Conservation (phyloP, 495 filamentous ascomycete species). For the Neurospora cerealis region DNA sequence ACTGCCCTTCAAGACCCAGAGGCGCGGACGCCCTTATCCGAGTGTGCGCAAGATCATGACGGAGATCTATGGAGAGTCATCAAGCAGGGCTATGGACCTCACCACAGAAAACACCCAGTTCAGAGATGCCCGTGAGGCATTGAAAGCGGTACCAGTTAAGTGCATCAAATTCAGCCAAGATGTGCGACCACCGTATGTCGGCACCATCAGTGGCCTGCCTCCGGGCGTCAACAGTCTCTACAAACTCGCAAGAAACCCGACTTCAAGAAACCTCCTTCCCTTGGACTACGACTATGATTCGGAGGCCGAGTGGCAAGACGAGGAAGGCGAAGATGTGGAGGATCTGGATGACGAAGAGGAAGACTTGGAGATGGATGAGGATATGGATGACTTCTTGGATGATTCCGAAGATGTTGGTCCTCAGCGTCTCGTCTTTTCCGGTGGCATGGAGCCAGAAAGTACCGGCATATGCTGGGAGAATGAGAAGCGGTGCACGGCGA, state of each 20-base stretch:
- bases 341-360: constrained; percentile 71
- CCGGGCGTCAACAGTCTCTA: constrained; percentile 30
- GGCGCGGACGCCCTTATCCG: constrained; percentile 40
- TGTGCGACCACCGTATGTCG: constrained; percentile 81
- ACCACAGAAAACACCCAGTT: constrained; percentile 36
- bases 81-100: constrained; percentile 15
- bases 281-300: constrained; percentile 95
- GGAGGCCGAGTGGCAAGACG: constrained; percentile 71
- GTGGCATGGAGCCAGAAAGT: constrained; percentile 64
- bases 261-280: constrained; percentile 49
- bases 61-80: constrained; percentile 12
- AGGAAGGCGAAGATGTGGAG: constrained; percentile 51
- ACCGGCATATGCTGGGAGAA: constrained; percentile 80
- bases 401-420: constrained; percentile 49
- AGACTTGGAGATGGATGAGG: constrained; percentile 50
- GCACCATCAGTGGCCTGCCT: constrained; percentile 61
- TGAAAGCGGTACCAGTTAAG: constrained; percentile 61
- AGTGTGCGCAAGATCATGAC: constrained; percentile 61
- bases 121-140: constrained; percentile 34
- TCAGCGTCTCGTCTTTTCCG: constrained; percentile 33
- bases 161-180: constrained; percentile 76
- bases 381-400: constrained; percentile 68
- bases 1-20: constrained; percentile 39
- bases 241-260: constrained; percentile 62
- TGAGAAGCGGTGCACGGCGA: constrained; percentile 27